A percentile compares a stretch with the other conserved stretches of the same genome.
These are phyloP conservation scores for Verticillium klebahnii DNA, from an alignment of 2,329 filamentous ascomycete species.

Conservation along the genomic window DNA sequence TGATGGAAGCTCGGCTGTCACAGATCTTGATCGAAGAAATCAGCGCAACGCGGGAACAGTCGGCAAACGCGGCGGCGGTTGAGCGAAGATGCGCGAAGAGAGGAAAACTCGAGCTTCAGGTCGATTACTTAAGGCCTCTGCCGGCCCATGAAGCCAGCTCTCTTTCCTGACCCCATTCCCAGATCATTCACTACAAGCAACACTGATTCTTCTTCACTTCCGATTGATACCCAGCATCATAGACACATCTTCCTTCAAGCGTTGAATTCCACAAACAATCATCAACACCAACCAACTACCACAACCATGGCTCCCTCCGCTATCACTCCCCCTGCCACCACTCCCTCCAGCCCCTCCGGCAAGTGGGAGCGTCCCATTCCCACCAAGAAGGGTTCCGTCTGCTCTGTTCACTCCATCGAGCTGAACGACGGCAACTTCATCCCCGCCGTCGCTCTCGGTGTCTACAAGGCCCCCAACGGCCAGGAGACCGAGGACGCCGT, in stretches of 20 bases:
- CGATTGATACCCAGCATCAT: background rate
- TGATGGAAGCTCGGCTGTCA: background rate
- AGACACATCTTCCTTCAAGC: background rate
- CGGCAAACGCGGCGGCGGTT: background rate
- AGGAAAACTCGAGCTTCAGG: background rate
- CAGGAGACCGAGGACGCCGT: conserved; percentile 29
- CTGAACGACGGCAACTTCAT: conserved; percentile 30
- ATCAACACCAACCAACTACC: background rate
- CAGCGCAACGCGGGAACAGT: background rate
- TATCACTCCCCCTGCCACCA: conserved; percentile 25
- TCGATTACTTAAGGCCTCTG: background rate
- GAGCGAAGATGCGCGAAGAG: background rate
- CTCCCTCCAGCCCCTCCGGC: conserved; percentile 19
- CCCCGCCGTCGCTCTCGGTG: conserved; percentile 39
- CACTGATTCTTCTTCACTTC: background rate
- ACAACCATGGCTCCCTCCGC: conserved; percentile 28
- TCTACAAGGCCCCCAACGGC: conserved; percentile 41
- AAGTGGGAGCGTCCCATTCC: conserved; percentile 3
- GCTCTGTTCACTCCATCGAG: conserved; percentile 18
- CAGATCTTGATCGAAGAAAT: background rate
- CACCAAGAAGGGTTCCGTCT: conserved; percentile 1
- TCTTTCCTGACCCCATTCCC: background rate
- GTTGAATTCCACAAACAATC: background rate
- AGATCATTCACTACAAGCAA: background rate
- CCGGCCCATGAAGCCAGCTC: background rate